Percentiles rank a stretch among this genome's conserved stretches.
Conservation (phyloP, 768 basidiomycete genomes). For the Leccinum broughii region DNA sequence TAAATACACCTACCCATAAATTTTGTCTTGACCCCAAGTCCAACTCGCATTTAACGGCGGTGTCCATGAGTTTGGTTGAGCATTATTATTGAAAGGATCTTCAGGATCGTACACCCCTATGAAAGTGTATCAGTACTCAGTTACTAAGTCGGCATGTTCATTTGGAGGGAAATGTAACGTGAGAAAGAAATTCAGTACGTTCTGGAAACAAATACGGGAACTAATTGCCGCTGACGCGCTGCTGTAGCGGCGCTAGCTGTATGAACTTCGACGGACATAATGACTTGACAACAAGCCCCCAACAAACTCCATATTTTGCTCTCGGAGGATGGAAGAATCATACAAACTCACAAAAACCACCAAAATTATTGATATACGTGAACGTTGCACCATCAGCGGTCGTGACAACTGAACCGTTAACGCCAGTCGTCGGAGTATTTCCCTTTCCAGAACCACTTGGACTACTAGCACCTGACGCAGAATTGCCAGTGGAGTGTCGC, state of each 20-base stretch:
- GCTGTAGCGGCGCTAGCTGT: not conserved
- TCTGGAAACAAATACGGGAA: not conserved
- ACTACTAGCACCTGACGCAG: not conserved
- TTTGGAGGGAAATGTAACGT: not conserved
- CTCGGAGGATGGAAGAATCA: not conserved
- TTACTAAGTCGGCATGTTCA: not conserved
- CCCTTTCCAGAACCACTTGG: slow-evolving; percentile 11
- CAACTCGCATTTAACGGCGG: slow-evolving; percentile 77
- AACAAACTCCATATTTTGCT: not conserved
- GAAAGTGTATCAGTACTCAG: slow-evolving; percentile 7
- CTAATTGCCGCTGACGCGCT: not conserved
- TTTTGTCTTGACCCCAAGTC: slow-evolving; percentile 62
- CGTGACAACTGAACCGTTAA: slow-evolving; percentile 67
- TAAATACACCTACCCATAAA: slow-evolving; percentile 52
- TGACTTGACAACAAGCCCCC: not conserved
- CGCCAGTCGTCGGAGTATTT: slow-evolving; percentile 43
- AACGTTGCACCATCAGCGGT: slow-evolving; percentile 70
- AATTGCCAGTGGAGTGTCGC: slow-evolving; percentile 11
- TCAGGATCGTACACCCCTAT: slow-evolving; percentile 67
- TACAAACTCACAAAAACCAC: slow-evolving; percentile 60
- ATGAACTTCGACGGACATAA: not conserved
- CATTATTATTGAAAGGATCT: slow-evolving; percentile 74
- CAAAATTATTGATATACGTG: slow-evolving; percentile 76
- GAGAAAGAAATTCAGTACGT: not conserved
- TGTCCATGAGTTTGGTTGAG: slow-evolving; percentile 76